Evolutionary conservation across 768 basidiomycete genomes (phyloP), one percentile per base, ranked within the genome.

Genomic region (Lactarius vividus): DNA sequence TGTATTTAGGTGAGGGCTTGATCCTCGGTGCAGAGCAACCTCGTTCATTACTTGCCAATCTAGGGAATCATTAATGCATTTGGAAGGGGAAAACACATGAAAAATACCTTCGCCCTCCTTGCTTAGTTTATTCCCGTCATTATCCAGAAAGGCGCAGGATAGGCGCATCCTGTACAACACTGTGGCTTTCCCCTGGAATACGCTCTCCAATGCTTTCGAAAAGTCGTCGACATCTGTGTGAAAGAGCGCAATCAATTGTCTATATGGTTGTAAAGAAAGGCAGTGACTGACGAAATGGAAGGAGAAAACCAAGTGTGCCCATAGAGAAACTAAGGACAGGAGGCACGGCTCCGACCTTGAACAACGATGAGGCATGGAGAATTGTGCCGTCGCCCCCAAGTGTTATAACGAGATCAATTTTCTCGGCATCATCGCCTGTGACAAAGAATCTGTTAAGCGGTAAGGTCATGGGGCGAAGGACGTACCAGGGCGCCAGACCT

Each of bases 41-140:
- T 98, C 96, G 73, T 98, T 98, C 94, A 98, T 96, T 42, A 96
- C 96, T 75, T 96, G 95, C 89, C 92, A 95, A 69, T 89, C 94
- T 90, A 66, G 13, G n/a, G 20, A 42, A 9, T 44, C 55, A 52
- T 42, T 61, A 28, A 16, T 68, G 65, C 23, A 59, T n/a, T 20
- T 64, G 72, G 57, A 20, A 35, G 18, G 13, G 52, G 31, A 20
- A 39, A 39, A 20, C 33, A 9, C 37, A 37, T 52, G 26, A 59
- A n/a, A 37, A 61, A 40, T 44, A 89, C 89, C 88, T 71, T 88
- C 83, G 28, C 79, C 80, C 64, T 85, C 83, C 46, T 80, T 79
- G 33, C 80, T 81, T 66, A 88, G 86, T 69, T 83, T 84, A 37
- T 75, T 75, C 3, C 84, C 81, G 35, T 88, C 80, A 42, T 82